These are phyloP conservation scores for Gliomastix tumulicola DNA, from an alignment of 2,329 filamentous ascomycete species.

Conservation along the genomic window DNA sequence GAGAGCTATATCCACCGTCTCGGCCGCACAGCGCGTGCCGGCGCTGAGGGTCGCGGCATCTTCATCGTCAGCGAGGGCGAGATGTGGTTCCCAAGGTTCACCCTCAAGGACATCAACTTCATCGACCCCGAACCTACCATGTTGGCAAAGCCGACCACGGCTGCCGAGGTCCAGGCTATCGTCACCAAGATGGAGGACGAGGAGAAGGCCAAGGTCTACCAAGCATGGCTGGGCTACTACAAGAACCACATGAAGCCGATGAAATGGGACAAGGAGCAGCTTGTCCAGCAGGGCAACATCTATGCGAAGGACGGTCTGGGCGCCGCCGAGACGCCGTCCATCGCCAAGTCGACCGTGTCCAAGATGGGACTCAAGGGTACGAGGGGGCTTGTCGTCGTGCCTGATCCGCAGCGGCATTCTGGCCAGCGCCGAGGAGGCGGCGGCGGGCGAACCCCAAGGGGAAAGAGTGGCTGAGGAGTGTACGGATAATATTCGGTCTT, in stretches of 20 bases:
- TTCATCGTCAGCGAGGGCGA: slow-evolving; percentile 92
- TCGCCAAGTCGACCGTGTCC: slow-evolving; percentile 38
- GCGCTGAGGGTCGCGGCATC: slow-evolving; percentile 78
- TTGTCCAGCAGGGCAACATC: slow-evolving; percentile 44
- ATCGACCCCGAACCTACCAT: too few relatives aligned
- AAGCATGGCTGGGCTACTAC: slow-evolving; percentile 51
- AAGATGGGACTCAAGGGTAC: slow-evolving; percentile 54
- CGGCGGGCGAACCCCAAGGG: too few relatives aligned
- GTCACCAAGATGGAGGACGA: slow-evolving; percentile 34
- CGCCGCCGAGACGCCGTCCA: slow-evolving; percentile 34
- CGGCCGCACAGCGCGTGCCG: slow-evolving; percentile 80
- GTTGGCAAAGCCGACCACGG: too few relatives aligned
- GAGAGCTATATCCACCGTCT: slow-evolving; percentile 93
- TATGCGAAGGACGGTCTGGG: slow-evolving; percentile 41
- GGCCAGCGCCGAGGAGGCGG: too few relatives aligned
- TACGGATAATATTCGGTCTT: too few relatives aligned
- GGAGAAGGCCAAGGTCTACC: slow-evolving; percentile 41
- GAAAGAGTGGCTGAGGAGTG: too few relatives aligned
- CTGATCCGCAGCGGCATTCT: slow-evolving; percentile 33
- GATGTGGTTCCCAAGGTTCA: slow-evolving; percentile 65
- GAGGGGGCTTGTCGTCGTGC: slow-evolving; percentile 37
- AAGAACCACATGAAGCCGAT: slow-evolving; percentile 40
- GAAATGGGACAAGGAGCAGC: slow-evolving; percentile 30
- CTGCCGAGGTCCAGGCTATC: slow-evolving; percentile 29
- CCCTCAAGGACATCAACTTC: slow-evolving; percentile 48